phyloP scores from a whole-genome alignment of 164 flowering plant species.

The Magnolia kwangsiensis region DNA sequence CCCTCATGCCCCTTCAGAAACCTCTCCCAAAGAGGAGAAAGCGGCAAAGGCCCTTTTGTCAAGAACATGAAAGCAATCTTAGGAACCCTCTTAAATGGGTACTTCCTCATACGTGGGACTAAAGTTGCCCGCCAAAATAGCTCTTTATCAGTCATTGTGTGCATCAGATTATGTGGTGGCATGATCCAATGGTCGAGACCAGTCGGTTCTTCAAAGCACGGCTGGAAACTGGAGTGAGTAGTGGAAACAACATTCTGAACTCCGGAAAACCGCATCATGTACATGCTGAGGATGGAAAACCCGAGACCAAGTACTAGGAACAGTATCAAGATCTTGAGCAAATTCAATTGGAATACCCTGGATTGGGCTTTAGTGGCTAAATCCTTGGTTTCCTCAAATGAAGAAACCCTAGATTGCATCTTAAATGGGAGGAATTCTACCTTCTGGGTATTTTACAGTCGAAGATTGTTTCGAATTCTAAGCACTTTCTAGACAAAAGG shows the following conservation, averaged over 20 bases:
- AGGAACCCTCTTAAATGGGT: constrained; percentile 68
- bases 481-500: background rate
- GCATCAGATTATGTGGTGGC: constrained; percentile 63
- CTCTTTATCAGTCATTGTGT: constrained; percentile 72
- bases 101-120: constrained; percentile 49
- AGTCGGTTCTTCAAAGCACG: constrained; percentile 40
- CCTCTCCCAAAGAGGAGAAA: constrained; percentile 86
- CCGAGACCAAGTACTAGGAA: constrained; percentile 53
- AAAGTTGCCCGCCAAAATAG: constrained; percentile 82
- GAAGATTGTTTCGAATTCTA: background rate
- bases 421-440: constrained; percentile 9
- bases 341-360: constrained; percentile 44
- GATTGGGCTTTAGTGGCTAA: constrained; percentile 15
- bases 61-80: constrained; percentile 97
- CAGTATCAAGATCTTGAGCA: constrained; percentile 40
- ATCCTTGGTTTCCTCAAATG: constrained; percentile 58
- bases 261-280: constrained; percentile 35
- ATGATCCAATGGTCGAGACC: constrained; percentile 51
- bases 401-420: constrained; percentile 29
- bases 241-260: constrained; percentile 21
- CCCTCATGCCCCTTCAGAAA: constrained; percentile 68
- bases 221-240: constrained; percentile 23
- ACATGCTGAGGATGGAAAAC: constrained; percentile 49
- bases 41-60: constrained; percentile 83
- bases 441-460: constrained; percentile 7